phyloP scores from a whole-genome alignment of 768 basidiomycete genomes.

The Clitopilus passeckerianus region DNA sequence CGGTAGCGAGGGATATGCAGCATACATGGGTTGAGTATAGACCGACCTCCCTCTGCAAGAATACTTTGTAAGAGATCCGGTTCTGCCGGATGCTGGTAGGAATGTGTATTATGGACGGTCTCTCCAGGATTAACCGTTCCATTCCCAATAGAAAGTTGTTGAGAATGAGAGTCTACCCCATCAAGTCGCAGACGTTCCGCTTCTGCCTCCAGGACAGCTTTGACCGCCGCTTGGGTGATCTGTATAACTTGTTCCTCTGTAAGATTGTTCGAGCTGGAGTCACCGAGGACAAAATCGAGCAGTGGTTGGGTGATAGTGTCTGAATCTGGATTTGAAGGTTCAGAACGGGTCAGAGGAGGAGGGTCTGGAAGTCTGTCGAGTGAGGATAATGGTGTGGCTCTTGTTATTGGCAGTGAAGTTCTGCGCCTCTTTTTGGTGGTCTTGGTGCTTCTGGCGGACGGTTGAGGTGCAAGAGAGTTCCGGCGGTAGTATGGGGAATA shows the following conservation, averaged over 20 bases:
- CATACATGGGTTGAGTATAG: conserved; percentile 66
- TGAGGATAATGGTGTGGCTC: not conserved
- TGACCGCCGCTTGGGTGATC: conserved; percentile 21
- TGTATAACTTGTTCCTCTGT: conserved; percentile 21
- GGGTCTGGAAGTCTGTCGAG: conserved; percentile 2
- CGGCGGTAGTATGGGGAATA: conserved; percentile 48
- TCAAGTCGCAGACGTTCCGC: conserved; percentile 16
- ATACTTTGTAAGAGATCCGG: conserved; percentile 38
- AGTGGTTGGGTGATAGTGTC: not conserved
- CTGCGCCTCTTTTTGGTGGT: not conserved
- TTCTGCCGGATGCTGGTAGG: not conserved
- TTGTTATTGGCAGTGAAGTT: conserved; percentile 3
- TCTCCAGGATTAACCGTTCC: not conserved
- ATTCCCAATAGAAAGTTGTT: conserved; percentile 6
- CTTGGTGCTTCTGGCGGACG: conserved; percentile 13
- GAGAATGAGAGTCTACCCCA: conserved; percentile 13
- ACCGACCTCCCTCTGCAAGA: conserved; percentile 59
- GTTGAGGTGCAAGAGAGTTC: conserved; percentile 13
- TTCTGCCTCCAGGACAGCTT: conserved; percentile 28
- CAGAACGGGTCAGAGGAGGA: not conserved
- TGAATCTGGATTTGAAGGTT: not conserved
- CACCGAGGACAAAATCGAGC: conserved; percentile 21
- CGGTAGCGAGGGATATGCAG: conserved; percentile 3
- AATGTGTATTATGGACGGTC: not conserved
- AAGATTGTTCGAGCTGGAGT: conserved; percentile 12